A percentile compares a stretch with the other conserved stretches of the same genome.
These are phyloP conservation scores for Umbellularia californica DNA, from an alignment of 164 flowering plant genomes.

Conservation along the genomic window DNA sequence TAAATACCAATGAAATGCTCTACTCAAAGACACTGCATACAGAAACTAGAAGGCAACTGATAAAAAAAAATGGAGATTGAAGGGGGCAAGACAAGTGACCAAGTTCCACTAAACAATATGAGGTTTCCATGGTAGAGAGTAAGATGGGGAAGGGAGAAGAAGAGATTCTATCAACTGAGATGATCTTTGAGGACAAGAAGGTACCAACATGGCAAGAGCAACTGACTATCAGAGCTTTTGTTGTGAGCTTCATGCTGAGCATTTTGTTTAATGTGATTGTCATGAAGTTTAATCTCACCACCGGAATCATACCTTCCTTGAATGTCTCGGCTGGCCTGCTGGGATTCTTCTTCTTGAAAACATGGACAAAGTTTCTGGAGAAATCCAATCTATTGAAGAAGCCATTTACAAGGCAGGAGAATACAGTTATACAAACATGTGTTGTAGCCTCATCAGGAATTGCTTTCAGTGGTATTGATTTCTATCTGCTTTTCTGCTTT, in stretches of 20 bases:
- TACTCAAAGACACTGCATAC: too few relatives aligned
- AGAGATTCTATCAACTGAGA: constrained; percentile 9
- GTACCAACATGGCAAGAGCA: constrained; percentile 28
- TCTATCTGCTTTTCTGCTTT: too few relatives aligned
- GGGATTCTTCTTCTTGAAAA: constrained; percentile 29
- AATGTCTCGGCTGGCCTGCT: constrained; percentile 31
- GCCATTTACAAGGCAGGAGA: constrained; percentile 30
- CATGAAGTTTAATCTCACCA: constrained; percentile 28
- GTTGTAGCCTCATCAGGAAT: constrained; percentile 31
- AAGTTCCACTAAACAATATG: too few relatives aligned
- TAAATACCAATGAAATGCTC: too few relatives aligned
- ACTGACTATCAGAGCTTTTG: constrained; percentile 24
- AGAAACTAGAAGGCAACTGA: too few relatives aligned
- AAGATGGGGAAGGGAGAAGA: constrained; percentile 5
- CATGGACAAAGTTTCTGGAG: constrained; percentile 27
- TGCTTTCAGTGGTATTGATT: constrained; percentile 25
- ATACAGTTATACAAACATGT: constrained; percentile 28
- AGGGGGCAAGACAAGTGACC: too few relatives aligned
- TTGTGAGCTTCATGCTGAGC: constrained; percentile 22
- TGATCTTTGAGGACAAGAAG: constrained; percentile 11
- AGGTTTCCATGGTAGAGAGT: background rate
- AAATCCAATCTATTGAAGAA: constrained; percentile 17
- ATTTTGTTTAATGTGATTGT: constrained; percentile 23
- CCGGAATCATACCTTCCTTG: constrained; percentile 30
- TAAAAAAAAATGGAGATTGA: too few relatives aligned